Evolutionary conservation across 1,139 yeast species (phyloP), one percentile per base, ranked within the genome.

Genomic region (Suhomyces anneliseae): DNA sequence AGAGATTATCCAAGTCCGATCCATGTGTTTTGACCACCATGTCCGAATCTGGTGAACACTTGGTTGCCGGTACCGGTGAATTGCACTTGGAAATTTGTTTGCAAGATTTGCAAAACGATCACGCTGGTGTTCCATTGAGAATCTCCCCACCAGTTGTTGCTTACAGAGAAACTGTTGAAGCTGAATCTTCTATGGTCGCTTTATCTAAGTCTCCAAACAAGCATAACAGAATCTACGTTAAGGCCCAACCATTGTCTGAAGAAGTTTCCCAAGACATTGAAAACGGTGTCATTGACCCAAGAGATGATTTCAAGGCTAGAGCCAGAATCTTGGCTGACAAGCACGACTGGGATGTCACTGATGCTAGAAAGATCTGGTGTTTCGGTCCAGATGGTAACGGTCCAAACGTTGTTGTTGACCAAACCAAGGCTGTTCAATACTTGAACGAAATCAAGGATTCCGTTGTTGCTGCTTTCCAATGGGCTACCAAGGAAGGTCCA

Each of bases 401-500:
- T 81, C 93, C 99, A 70, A 93, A 93, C 83, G 79, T 93, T 74
- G 97, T 93, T 74, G 96, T 93, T 78, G 99, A 93, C 82, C 97
- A 92, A 82, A 92, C 99, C 72, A 93, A 93, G 93, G 98, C 99
- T 69, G 98, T 93, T 58, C 98, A 93, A 83, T 93, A 92, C 92
- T 87, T 93, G 82, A 78, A 84, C 78, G 99, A 93, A 85, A 93
- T 93, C 84, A 93, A 93, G 89, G 99, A 93, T 79, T 92, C 97
- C 70, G 97, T 92, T 70, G 97, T 92, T 70, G 93, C 99, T 74
- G 98, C 97, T 76, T 93, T 92, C 97, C 97, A 93, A 83, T 93
- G 98, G 97, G 98, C 98, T 79, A 83, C 98, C 73, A 92, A 89
- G 85, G 98, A 95, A 79, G 99, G 99, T 85, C 99, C 99, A 73